phyloP scores from a whole-genome alignment of 805 yeast species.

The Candida germanica region DNA sequence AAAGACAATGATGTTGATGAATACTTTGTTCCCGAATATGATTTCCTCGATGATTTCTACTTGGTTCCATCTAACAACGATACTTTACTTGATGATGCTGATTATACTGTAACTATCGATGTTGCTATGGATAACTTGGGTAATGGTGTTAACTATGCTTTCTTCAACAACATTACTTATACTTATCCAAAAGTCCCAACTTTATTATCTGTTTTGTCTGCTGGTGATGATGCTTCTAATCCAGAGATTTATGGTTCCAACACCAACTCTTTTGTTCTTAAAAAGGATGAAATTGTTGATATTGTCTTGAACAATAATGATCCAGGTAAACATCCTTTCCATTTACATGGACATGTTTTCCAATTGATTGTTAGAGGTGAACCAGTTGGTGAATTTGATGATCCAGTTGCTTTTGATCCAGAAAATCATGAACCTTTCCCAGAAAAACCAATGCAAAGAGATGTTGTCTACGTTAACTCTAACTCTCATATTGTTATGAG shows the following conservation, averaged over 20 bases:
- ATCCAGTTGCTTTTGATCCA: slow-evolving; percentile 45
- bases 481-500: slow-evolving; percentile 68
- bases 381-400: slow-evolving; percentile 51
- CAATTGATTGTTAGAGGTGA: slow-evolving; percentile 56
- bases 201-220: slow-evolving; percentile 56
- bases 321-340: slow-evolving; percentile 78
- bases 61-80: slow-evolving; percentile 60
- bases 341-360: slow-evolving; percentile 71
- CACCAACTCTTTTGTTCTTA: slow-evolving; percentile 60
- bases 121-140: slow-evolving; percentile 67
- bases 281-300: slow-evolving; percentile 64
- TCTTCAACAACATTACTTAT: slow-evolving; percentile 66
- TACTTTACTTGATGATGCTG: slow-evolving; percentile 55
- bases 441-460: slow-evolving; percentile 62
- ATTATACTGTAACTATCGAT: slow-evolving; percentile 55
- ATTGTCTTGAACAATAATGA: slow-evolving; percentile 76
- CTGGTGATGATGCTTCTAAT: slow-evolving; percentile 57
- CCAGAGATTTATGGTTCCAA: slow-evolving; percentile 70
- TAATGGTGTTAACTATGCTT: slow-evolving; percentile 74
- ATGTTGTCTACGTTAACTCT: slow-evolving; percentile 65
- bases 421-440: slow-evolving; percentile 44
- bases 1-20: slow-evolving; percentile 17
- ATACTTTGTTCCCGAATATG: slow-evolving; percentile 30
- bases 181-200: slow-evolving; percentile 71
- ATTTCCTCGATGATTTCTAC: slow-evolving; percentile 68